Evolutionary conservation across 164 flowering plant species (phyloP).

Genomic region (Aristolochia californica): DNA sequence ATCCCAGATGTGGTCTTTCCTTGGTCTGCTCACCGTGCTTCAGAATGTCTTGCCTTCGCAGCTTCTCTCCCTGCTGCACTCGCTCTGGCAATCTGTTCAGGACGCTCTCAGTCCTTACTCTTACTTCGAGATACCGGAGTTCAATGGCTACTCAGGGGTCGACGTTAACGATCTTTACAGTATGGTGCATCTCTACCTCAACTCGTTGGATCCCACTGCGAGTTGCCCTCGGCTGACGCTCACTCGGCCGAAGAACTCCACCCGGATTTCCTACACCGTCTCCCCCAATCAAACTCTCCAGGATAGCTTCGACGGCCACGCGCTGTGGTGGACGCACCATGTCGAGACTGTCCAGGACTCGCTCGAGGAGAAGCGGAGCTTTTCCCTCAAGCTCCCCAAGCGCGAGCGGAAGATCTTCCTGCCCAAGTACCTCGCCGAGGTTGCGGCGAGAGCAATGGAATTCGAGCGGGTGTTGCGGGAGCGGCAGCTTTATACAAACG

Average conservation of each 20-base stretch:
- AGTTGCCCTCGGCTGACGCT: conserved; percentile 50
- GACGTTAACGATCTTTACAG: conserved; percentile 62
- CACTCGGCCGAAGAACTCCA: conserved; percentile 44
- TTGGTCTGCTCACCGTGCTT: conserved; percentile 59
- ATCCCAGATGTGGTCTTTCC: conserved; percentile 54
- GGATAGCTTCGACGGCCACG: conserved; percentile 39
- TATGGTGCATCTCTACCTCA: conserved; percentile 53
- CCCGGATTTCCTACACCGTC: conserved; percentile 38
- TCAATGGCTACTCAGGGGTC: conserved; percentile 56
- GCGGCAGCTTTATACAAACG: conserved; percentile 49
- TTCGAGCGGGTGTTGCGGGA: conserved; percentile 51
- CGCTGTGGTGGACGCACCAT: conserved; percentile 55
- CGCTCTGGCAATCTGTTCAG: conserved; percentile 44
- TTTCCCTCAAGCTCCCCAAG: conserved; percentile 45
- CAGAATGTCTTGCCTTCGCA: conserved; percentile 57
- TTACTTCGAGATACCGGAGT: conserved; percentile 58
- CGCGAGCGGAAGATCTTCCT: conserved; percentile 32
- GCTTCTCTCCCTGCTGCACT: conserved; percentile 43
- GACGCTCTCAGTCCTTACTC: conserved; percentile 41
- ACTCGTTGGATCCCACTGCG: conserved; percentile 34
- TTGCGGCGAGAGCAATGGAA: conserved; percentile 33
- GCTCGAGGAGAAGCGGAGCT: conserved; percentile 49
- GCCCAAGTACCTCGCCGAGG: conserved; percentile 30
- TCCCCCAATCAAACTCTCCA: conserved; percentile 48
- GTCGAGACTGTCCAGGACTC: conserved; percentile 59